Base-by-base conservation (phyloP, 805 yeast genomes). In the Yarrowia sp. region DNA sequence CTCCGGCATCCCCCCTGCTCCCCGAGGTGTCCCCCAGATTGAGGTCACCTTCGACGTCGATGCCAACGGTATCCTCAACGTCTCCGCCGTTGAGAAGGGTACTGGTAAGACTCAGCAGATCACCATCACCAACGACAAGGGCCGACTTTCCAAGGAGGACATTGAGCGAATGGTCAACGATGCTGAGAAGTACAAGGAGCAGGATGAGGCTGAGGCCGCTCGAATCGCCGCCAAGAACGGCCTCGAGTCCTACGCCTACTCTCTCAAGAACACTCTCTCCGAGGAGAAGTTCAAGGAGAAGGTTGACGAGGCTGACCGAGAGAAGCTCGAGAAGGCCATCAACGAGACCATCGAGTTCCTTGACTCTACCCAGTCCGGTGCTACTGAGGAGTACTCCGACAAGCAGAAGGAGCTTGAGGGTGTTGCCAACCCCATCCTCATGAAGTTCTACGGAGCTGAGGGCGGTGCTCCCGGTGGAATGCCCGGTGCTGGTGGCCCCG, bases 1-100 rank as follows among this genome's bases (percentile, higher is more conserved):
- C 77, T 82, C 95, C 73, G 97, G 97, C 80, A 93, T 93, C 73
- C 98, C 98, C 77, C 97, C 97, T 75, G 97, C 97, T 55, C 97
- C 97, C 83, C 92, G 97, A 84, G 98, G 98, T 86, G 96, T 90
- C 73, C 98, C 98, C 78, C 97, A 92, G 85, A 89, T 93, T 76
- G 98, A 93, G 86, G 98, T 93, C 74, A 93, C 97, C 76, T 93
- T 93, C 79, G 98, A 93, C 81, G 84, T 93, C 76, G 98, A 93
- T 81, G 97, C 98, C 73, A 93, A 93, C 82, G 98, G 98, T 85
- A 93, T 93, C 83, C 85, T 93, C 82, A 93, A 93, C 81, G 98
- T 93, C 69, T 89, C 96, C 74, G 98, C 98, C 70, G 85, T 92
- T 74, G 98, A 93, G 85, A 93, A 94, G 87, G 97, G 97, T 84